Percentiles rank a stretch among this genome's conserved stretches.
Evolutionary conservation across 441 rosid genomes (phyloP).

Genomic region (Raphanus hybrid): DNA sequence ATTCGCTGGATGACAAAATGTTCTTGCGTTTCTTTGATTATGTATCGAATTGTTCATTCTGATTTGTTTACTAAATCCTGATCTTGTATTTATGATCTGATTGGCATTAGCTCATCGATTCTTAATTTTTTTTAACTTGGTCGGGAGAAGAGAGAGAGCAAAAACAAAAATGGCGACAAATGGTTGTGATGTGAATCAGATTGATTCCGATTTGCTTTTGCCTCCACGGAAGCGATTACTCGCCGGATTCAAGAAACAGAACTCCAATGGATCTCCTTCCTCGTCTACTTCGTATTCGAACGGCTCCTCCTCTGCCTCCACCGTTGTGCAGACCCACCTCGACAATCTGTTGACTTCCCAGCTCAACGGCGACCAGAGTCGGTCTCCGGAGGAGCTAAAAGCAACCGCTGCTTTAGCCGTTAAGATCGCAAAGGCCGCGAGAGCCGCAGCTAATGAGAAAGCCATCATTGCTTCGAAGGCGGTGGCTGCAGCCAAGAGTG

Average conservation of each 20-base stretch:
- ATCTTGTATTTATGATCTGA: constrained; percentile 24
- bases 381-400: constrained; percentile 67
- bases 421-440: constrained; percentile 71
- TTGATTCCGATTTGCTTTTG: constrained; percentile 76
- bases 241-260: constrained; percentile 92
- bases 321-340: constrained; percentile 57
- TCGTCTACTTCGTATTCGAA: constrained; percentile 52
- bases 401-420: constrained; percentile 61
- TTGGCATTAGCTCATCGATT: constrained; percentile 5
- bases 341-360: constrained; percentile 56
- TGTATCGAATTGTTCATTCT: background rate
- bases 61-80: background rate
- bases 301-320: constrained; percentile 48
- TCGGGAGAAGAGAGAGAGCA: background rate
- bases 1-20: background rate
- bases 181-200: constrained; percentile 67
- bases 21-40: background rate
- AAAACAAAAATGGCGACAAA: constrained; percentile 56
- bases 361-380: constrained; percentile 42
- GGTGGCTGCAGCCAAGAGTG: constrained; percentile 73
- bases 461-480: constrained; percentile 81
- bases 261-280: constrained; percentile 47
- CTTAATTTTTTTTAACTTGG: constrained; percentile 13
- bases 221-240: constrained; percentile 96
- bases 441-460: constrained; percentile 80